phyloP scores from a whole-genome alignment of 2,329 filamentous ascomycete species.

The Colletotrichum liriopes region DNA sequence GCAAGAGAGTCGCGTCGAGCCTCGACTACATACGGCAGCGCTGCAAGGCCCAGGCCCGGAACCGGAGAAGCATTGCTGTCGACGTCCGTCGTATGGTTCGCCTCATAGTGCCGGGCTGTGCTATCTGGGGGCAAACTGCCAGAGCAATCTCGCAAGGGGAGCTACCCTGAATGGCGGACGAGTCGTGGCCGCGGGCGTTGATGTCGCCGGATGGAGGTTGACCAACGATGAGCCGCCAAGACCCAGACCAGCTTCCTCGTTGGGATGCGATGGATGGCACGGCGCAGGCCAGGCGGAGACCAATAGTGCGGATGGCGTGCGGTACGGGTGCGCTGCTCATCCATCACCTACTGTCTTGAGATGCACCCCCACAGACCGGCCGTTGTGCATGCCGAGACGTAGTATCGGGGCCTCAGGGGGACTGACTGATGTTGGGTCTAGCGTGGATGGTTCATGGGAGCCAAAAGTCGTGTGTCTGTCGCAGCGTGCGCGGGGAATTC shows the following conservation, averaged over 20 bases:
- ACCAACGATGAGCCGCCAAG: constrained; percentile 27
- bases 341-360: constrained; percentile 29
- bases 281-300: constrained; percentile 17
- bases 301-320: constrained; percentile 39
- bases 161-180: neutral
- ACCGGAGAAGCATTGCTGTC: constrained; percentile 1
- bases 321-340: constrained; percentile 9
- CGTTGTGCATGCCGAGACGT: constrained; percentile 14
- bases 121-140: constrained; percentile 10
- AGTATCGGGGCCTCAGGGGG: neutral
- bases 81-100: neutral
- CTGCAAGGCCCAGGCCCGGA: constrained; percentile 20
- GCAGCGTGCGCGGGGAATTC: neutral
- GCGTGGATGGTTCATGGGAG: neutral
- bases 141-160: constrained; percentile 4
- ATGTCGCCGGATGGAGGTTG: constrained; percentile 4
- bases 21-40: neutral
- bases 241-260: constrained; percentile 35
- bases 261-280: constrained; percentile 33
- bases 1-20: neutral
- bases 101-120: neutral
- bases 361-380: neutral
- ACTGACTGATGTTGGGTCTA: neutral
- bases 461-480: neutral
- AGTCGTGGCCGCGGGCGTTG: constrained; percentile 1